A percentile compares a stretch with the other conserved stretches of the same genome.
phyloP scores from a whole-genome alignment of 192 early-diverging fungal genomes.

The Ambispora gerdemannii region DNA sequence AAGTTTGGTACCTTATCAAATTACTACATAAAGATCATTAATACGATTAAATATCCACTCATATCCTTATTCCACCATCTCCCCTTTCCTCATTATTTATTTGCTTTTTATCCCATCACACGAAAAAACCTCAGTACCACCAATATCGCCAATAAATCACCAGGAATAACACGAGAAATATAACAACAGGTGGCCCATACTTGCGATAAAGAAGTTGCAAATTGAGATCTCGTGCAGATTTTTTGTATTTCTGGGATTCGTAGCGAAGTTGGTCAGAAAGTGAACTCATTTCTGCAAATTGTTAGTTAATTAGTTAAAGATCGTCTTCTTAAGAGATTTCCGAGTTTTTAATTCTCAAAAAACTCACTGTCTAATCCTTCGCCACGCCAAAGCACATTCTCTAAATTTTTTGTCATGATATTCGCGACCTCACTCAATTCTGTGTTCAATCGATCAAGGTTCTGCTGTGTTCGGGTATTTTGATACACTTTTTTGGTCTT shows the following conservation, averaged over 20 bases:
- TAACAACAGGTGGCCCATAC: constrained; percentile 84
- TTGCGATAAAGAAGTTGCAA: constrained; percentile 90
- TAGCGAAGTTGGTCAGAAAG: constrained; percentile 39
- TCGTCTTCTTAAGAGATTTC: too few relatives aligned
- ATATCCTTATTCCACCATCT: too few relatives aligned
- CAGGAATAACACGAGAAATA: constrained; percentile 74
- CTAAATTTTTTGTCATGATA: constrained; percentile 99
- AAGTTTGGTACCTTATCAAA: too few relatives aligned
- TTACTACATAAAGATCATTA: too few relatives aligned
- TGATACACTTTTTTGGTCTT: constrained; percentile 96
- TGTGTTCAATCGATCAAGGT: constrained; percentile 90
- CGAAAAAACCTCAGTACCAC: constrained; percentile 56
- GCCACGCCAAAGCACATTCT: constrained; percentile 89
- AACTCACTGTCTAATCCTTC: constrained; percentile 72
- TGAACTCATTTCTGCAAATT: constrained; percentile 41
- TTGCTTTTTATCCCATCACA: too few relatives aligned
- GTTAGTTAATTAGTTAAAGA: too few relatives aligned
- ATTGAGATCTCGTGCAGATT: constrained; percentile 83
- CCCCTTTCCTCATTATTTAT: too few relatives aligned
- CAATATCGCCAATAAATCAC: constrained; percentile 69
- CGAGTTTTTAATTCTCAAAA: constrained; percentile 3
- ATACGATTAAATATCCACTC: too few relatives aligned
- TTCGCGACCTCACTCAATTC: constrained; percentile 94
- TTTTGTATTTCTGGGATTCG: constrained; percentile 66
- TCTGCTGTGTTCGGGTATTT: constrained; percentile 88